Conservation (phyloP, 495 filamentous ascomycete genomes). For the Lophiotrema nucula region DNA sequence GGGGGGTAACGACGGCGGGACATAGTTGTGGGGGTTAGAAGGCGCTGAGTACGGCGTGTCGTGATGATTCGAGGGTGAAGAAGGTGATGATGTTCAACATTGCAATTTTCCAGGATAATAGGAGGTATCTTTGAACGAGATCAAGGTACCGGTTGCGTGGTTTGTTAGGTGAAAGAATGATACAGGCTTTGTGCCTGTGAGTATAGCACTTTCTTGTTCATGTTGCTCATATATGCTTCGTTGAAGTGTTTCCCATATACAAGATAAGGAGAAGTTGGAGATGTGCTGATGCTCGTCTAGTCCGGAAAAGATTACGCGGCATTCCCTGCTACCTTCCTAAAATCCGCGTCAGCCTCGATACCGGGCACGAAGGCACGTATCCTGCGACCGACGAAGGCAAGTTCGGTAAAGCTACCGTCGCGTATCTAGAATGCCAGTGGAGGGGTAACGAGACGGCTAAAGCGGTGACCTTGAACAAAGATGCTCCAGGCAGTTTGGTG, state of each 20-base stretch:
- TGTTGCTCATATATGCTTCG: background rate
- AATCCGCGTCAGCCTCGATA: slow-evolving; percentile 17
- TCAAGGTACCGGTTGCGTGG: slow-evolving; percentile 29
- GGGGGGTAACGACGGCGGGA: slow-evolving; percentile 16
- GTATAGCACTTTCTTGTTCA: background rate
- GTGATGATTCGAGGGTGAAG: slow-evolving; percentile 25
- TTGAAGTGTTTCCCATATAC: too few species aligned
- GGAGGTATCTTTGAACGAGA: slow-evolving; percentile 21
- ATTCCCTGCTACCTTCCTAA: slow-evolving; percentile 14
- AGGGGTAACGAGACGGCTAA: slow-evolving; percentile 32
- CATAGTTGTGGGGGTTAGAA: slow-evolving; percentile 23
- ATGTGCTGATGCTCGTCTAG: slow-evolving; percentile 1
- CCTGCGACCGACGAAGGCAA: slow-evolving; percentile 22
- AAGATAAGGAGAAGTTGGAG: background rate
- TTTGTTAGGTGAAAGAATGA: slow-evolving; percentile 20
- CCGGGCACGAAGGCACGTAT: slow-evolving; percentile 22
- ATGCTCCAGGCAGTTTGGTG: slow-evolving; percentile 34
- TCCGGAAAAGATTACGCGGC: slow-evolving; percentile 12
- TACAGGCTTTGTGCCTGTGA: slow-evolving; percentile 21
- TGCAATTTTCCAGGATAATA: slow-evolving; percentile 23
- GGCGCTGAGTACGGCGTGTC: slow-evolving; percentile 18
- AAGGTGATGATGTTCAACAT: slow-evolving; percentile 27
- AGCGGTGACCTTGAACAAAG: slow-evolving; percentile 29
- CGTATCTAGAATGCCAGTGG: slow-evolving; percentile 24
- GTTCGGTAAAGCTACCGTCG: slow-evolving; percentile 22